Evolutionary conservation across 2,329 filamentous ascomycete genomes (phyloP), one percentile per base, ranked within the genome.

Genomic region (Fusarium bulbicola): DNA sequence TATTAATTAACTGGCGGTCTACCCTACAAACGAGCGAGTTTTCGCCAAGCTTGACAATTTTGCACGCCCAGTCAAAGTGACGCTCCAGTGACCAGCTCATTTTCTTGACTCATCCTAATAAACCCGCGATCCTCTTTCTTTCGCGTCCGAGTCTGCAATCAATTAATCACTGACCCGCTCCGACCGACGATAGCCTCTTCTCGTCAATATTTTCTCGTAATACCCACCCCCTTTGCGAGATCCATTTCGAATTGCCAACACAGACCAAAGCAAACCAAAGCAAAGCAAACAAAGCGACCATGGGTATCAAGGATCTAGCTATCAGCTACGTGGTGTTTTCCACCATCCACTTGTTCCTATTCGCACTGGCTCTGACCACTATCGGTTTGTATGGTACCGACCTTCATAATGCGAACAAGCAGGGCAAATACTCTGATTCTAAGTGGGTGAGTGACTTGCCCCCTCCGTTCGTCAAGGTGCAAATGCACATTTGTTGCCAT

Each of bases 341-440:
- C 30, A 73, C 87, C 72, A 83, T 95, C n/a, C 92, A 95, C 79
- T 86, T 95, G 80, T 82, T 92, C 68, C 93, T 95, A 78, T 91
- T 97, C 78, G 87, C 93, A 64, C 86, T 97, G 73, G 93, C 91
- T 20, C 83, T 97, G 64, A 88, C 92, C 3, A 92, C 96, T 61
- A 91, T 92, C 73, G 95, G 92, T 2, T 88, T 97, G 26, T 97
- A 96, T 74, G 93, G 91, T 40, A 82, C 87, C 30, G 92, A 95
- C 78, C 83, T 96, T 11, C 82, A 89, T 68, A 81, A 82, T 28
- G 89, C 90, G 2, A 80, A 84, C 42, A 82, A 88, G 24, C 79
- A 84, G 9, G 79, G 85, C 60, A 84, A 84, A 45, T 86, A 89
- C 69, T 81, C 84, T 5, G 88, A 93, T 78, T 85, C 89, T 6